Evolutionary conservation across 345 rosid species (phyloP), one percentile per base, ranked within the genome.

Genomic region (Salix arbutifolia): DNA sequence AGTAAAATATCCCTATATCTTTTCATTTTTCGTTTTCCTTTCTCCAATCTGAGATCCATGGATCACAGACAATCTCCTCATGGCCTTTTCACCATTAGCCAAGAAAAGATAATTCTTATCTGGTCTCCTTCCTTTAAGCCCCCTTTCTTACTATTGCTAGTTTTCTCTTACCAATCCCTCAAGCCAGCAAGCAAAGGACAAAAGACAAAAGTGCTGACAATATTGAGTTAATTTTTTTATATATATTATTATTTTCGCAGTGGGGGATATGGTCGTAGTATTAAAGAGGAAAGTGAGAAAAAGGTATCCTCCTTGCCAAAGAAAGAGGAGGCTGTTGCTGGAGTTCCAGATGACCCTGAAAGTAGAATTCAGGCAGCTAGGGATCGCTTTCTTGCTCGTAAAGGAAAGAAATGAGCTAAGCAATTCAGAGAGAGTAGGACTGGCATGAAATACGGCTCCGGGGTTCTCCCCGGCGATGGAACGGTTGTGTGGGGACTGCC

Each of bases 351-450:
- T 69, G 89, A 88, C 50, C 84, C 35, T 0, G 85, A 86, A 71
- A 88, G 89, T 79, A 86, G 82, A 82, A 83, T 95, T 74, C 87
- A 88, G 87, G 97, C 98, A 40, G 99, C 98, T 8, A 90, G 96
- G 68, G 93, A 93, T 25, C 90, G 99, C 37, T 95, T 93, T 83
- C 96, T 93, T 73, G 91, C 96, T 23, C 97, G 99, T 56, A 95
- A 91, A 84, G 87, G 74, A 78, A 88, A 83, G 67, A 91, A 86
- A 78, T 91, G 76, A 88, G 53, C 28, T 26, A 28, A 26, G 42
- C 23, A 17, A 13, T 28, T 21, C 14, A 14, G 10, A 5, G 9
- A 33, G 21, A 65, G 50, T 4, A 46, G 38, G 14, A 14, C 1
- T 13, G 71, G 70, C 72, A 56, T 65, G 30, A 40, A 13, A 18